These are phyloP conservation scores for Amphirosellinia nigrospora DNA, from an alignment of 495 filamentous ascomycete species.

Conservation along the genomic window DNA sequence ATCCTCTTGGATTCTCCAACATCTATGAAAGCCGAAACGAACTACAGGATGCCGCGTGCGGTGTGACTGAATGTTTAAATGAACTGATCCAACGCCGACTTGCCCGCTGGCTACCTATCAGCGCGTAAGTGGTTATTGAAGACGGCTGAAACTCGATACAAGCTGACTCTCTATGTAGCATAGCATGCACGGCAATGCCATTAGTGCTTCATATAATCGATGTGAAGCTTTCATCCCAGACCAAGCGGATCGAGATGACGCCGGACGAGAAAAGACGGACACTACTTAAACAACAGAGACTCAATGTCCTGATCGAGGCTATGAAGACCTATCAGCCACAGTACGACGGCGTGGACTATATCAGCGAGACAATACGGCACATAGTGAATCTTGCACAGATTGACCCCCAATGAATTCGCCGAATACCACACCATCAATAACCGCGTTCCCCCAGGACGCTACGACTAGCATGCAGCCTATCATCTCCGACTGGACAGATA, in stretches of 20 bases:
- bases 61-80: slow-evolving; percentile 44
- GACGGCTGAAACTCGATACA: neutral
- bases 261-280: slow-evolving; percentile 29
- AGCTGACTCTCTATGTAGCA: slow-evolving; percentile 22
- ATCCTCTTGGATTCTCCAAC: slow-evolving; percentile 35
- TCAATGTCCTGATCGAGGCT: slow-evolving; percentile 46
- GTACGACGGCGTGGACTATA: slow-evolving; percentile 44
- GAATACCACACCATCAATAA: slow-evolving; percentile 20
- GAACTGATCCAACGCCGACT: slow-evolving; percentile 41
- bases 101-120: slow-evolving; percentile 41
- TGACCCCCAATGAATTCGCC: slow-evolving; percentile 28
- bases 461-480: slow-evolving; percentile 30
- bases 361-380: slow-evolving; percentile 43
- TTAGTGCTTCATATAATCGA: slow-evolving; percentile 44
- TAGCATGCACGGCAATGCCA: slow-evolving; percentile 42
- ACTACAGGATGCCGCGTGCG: slow-evolving; percentile 41
- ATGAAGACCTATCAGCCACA: slow-evolving; percentile 47
- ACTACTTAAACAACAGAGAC: slow-evolving; percentile 41
- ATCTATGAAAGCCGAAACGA: slow-evolving; percentile 45
- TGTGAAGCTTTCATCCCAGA: slow-evolving; percentile 40
- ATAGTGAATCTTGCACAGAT: slow-evolving; percentile 42
- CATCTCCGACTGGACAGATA: slow-evolving; percentile 44
- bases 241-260: slow-evolving; percentile 28
- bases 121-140: slow-evolving; percentile 36
- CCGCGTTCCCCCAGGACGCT: slow-evolving; percentile 12